Percentiles rank a stretch among this genome's conserved stretches.
Conservation (phyloP, 2,329 filamentous ascomycete species). For the Hymenoscyphus fructigenus region DNA sequence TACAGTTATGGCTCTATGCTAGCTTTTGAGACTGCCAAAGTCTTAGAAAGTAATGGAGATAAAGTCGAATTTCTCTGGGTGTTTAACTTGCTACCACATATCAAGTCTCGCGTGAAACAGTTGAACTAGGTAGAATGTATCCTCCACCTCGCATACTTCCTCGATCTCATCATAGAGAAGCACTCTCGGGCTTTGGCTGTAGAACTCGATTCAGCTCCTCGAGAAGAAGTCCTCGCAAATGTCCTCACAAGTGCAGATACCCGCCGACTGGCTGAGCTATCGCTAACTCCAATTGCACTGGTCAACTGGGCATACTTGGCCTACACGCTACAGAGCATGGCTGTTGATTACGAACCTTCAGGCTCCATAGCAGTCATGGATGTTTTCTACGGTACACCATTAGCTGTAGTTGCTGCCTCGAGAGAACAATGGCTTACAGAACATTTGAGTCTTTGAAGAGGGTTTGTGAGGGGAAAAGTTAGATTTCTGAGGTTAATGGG, state of each 20-base stretch:
- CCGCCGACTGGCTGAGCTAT: background rate
- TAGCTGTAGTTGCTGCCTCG: constrained; percentile 13
- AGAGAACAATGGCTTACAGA: constrained; percentile 36
- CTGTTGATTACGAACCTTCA: constrained; percentile 44
- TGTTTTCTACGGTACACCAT: constrained; percentile 43
- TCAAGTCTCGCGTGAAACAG: constrained; percentile 33
- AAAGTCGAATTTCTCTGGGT: constrained; percentile 44
- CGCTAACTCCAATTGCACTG: background rate
- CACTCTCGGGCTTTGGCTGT: background rate
- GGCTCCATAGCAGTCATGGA: constrained; percentile 41
- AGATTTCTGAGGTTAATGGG: constrained; percentile 39
- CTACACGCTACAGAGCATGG: constrained; percentile 40
- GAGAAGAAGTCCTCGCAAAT: background rate
- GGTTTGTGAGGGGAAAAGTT: constrained; percentile 33
- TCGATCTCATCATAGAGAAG: constrained; percentile 37
- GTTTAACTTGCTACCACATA: constrained; percentile 50
- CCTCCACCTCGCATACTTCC: constrained; percentile 39
- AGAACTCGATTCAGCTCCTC: background rate
- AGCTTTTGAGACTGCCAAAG: constrained; percentile 51
- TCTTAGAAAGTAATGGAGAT: constrained; percentile 40
- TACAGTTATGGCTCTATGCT: constrained; percentile 50
- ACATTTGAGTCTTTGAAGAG: constrained; percentile 39
- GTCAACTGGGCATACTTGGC: constrained; percentile 41
- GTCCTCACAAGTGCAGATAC: background rate
- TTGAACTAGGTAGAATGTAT: constrained; percentile 38